Evolutionary conservation across 2,329 filamentous ascomycete species (phyloP).

Genomic region (Ophidiomyces ophidiicola): DNA sequence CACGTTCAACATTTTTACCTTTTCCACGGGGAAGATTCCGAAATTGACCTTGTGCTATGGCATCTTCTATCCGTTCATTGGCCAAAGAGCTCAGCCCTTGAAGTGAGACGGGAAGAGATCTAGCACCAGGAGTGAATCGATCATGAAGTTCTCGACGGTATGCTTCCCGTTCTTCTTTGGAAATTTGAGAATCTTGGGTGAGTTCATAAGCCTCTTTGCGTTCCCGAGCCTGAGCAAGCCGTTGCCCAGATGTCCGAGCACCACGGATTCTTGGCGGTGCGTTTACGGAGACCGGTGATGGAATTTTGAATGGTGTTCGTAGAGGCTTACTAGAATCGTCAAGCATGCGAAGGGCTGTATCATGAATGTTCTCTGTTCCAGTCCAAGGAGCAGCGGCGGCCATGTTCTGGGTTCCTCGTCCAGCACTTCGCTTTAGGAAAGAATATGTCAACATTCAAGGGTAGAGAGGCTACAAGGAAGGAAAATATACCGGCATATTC

Average conservation of each 20-base stretch:
- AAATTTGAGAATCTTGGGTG: conserved; percentile 46
- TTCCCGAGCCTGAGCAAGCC: conserved; percentile 48
- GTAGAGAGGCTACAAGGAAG: conserved; percentile 3
- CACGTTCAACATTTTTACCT: conserved; percentile 55
- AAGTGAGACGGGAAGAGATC: conserved; percentile 62
- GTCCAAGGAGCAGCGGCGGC: conserved; percentile 63
- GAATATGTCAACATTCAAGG: not conserved
- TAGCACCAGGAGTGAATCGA: conserved; percentile 60
- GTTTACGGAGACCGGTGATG: conserved; percentile 30
- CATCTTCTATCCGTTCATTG: conserved; percentile 86
- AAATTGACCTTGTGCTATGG: conserved; percentile 84
- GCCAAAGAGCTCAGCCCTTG: conserved; percentile 70
- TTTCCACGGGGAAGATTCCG: conserved; percentile 69
- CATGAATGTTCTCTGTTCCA: conserved; percentile 60
- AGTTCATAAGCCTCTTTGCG: conserved; percentile 44
- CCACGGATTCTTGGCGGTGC: conserved; percentile 36
- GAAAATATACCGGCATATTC: conserved; percentile 37
- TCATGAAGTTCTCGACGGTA: conserved; percentile 64
- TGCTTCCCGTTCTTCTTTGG: conserved; percentile 59
- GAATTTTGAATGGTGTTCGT: conserved; percentile 33
- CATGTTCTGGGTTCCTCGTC: conserved; percentile 54
- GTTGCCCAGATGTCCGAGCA: conserved; percentile 35
- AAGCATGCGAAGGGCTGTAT: conserved; percentile 71
- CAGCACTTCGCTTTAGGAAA: conserved; percentile 41
- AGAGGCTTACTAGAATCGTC: conserved; percentile 49